Conservation (phyloP, 306 rosid species). For the Castanea sativa region DNA sequence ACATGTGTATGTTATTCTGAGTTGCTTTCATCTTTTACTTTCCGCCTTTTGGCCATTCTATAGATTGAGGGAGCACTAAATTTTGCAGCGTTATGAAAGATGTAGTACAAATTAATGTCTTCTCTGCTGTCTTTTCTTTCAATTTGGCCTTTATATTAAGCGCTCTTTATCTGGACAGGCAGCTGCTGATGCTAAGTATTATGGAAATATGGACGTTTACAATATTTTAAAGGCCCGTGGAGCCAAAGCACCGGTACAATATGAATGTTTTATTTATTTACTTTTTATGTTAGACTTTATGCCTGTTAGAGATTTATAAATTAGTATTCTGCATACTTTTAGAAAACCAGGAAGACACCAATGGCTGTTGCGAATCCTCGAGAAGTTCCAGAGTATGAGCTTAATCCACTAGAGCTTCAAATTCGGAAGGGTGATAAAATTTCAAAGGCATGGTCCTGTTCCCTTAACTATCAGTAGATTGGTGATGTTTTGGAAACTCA, state of each 20-base stretch:
- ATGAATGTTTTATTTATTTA: background rate
- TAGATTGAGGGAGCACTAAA: background rate
- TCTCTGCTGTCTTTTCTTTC: background rate
- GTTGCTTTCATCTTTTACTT: too few relatives aligned
- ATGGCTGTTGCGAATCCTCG: slow-evolving; percentile 97
- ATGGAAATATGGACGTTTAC: slow-evolving; percentile 72
- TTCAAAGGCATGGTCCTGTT: slow-evolving; percentile 53
- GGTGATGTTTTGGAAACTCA: background rate
- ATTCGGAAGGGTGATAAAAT: slow-evolving; percentile 90
- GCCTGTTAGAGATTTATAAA: slow-evolving; percentile 12
- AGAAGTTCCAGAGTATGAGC: slow-evolving; percentile 99
- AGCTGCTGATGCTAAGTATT: slow-evolving; percentile 96
- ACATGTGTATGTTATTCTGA: too few relatives aligned
- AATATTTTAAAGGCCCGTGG: slow-evolving; percentile 86
- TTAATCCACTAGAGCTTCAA: slow-evolving; percentile 95
- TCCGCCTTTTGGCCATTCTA: too few relatives aligned
- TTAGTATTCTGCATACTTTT: slow-evolving; percentile 20
- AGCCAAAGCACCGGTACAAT: slow-evolving; percentile 83
- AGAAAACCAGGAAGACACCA: slow-evolving; percentile 94
- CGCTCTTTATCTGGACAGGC: slow-evolving; percentile 56
- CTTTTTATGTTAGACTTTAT: background rate
- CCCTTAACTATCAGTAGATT: background rate
- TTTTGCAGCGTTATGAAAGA: background rate
- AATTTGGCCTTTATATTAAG: background rate
- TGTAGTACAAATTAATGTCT: background rate